Conservation (phyloP, 2,329 filamentous ascomycete species). For the Xylariaceae sp. region DNA sequence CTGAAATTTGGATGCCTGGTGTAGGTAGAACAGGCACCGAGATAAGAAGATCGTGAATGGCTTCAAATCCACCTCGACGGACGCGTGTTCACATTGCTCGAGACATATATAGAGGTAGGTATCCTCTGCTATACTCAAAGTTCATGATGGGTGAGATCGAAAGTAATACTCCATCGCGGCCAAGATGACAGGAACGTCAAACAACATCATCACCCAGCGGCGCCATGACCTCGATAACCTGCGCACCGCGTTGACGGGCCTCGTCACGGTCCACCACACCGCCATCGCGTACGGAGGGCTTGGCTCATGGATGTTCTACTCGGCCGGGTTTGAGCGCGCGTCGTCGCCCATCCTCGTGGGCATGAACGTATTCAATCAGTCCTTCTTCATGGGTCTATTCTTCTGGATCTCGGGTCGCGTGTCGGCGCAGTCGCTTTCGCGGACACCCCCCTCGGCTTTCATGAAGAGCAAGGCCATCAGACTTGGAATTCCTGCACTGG, state of each 20-base stretch:
- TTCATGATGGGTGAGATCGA: too few relatives aligned
- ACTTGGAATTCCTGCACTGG: constrained; percentile 14
- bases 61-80: too few relatives aligned
- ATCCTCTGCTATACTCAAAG: too few relatives aligned
- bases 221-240: constrained; percentile 20
- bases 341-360: constrained; percentile 11
- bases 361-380: constrained; percentile 19
- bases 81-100: too few relatives aligned
- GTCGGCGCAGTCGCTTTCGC: constrained; percentile 15
- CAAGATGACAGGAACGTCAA: constrained; percentile 10
- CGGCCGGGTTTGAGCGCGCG: background rate
- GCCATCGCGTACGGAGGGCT: constrained; percentile 18
- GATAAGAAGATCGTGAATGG: too few relatives aligned
- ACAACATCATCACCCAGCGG: constrained; percentile 11
- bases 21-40: too few relatives aligned
- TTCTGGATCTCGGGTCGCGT: constrained; percentile 17
- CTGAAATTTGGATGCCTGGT: too few relatives aligned
- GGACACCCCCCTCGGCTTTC: constrained; percentile 7
- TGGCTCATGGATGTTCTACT: constrained; percentile 11
- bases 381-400: constrained; percentile 20
- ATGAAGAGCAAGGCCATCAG: constrained; percentile 13
- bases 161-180: too few relatives aligned
- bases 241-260: constrained; percentile 13
- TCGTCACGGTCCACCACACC: constrained; percentile 21
- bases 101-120: too few relatives aligned